phyloP scores from a whole-genome alignment of 306 rosid genomes.

The Quercus alba region DNA sequence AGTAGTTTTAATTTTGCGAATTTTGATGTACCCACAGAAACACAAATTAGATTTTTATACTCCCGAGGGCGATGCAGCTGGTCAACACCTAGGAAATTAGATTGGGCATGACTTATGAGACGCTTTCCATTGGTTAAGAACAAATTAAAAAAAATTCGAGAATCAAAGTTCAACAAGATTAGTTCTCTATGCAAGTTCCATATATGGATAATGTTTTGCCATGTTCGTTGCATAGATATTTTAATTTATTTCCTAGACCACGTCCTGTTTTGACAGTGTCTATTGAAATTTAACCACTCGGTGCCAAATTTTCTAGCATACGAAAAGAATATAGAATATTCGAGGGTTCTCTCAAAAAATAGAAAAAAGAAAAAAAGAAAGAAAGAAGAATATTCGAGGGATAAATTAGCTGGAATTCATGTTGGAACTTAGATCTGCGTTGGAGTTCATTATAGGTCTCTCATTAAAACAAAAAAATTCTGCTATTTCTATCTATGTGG shows the following conservation, averaged over 20 bases:
- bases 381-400: background rate
- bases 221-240: too few relatives aligned
- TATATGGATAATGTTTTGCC: too few relatives aligned
- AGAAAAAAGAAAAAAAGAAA: background rate
- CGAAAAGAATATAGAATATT: background rate
- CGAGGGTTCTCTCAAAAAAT: background rate
- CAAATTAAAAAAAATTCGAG: too few relatives aligned
- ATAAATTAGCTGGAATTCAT: conserved; percentile 9
- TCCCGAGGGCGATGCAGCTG: too few relatives aligned
- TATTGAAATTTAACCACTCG: background rate
- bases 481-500: background rate
- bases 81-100: too few relatives aligned
- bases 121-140: too few relatives aligned
- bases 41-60: too few relatives aligned
- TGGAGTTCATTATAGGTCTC: background rate
- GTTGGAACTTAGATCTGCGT: background rate
- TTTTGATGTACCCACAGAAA: too few relatives aligned
- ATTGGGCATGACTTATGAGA: too few relatives aligned
- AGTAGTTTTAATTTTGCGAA: too few relatives aligned
- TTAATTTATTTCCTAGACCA: background rate
- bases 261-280: background rate
- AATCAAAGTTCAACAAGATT: too few relatives aligned
- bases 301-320: background rate
- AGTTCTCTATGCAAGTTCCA: too few relatives aligned
- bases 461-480: background rate